Evolutionary conservation across 768 basidiomycete species (phyloP).

Genomic region (Rhodotorula diobovata): DNA sequence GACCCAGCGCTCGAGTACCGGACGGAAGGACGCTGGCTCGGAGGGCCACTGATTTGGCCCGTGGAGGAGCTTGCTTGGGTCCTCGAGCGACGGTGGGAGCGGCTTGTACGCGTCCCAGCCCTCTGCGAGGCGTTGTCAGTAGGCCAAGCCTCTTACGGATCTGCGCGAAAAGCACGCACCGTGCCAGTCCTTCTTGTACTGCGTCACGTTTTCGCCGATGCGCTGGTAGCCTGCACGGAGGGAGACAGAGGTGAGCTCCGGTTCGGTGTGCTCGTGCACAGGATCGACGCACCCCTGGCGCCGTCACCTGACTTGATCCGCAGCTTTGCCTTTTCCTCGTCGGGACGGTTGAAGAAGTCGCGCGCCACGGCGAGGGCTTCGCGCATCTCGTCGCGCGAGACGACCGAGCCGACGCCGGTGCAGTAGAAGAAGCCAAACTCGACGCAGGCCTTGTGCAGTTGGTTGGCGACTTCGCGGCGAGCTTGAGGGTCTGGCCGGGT

Average conservation of each 20-base stretch:
- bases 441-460: conserved; percentile 16
- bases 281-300: conserved; percentile 60
- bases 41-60: conserved; percentile 84
- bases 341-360: conserved; percentile 67
- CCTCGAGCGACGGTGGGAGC: conserved; percentile 49
- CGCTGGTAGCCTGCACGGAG: conserved; percentile 64
- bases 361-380: conserved; percentile 63
- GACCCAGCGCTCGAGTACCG: conserved; percentile 61
- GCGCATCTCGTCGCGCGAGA: conserved; percentile 59
- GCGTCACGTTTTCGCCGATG: conserved; percentile 78
- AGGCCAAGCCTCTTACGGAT: too few relatives aligned
- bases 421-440: conserved; percentile 86
- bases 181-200: conserved; percentile 63
- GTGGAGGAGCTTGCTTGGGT: conserved; percentile 52
- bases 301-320: conserved; percentile 63
- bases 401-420: conserved; percentile 58
- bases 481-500: neutral
- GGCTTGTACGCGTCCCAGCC: conserved; percentile 47
- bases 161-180: neutral
- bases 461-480: conserved; percentile 57
- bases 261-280: neutral
- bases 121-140: too few relatives aligned
- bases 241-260: neutral
- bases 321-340: conserved; percentile 75
- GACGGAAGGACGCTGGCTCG: conserved; percentile 56